A percentile compares a stretch with the other conserved stretches of the same genome.
phyloP scores from a whole-genome alignment of 768 basidiomycete species.

The Tricholoma sp. region DNA sequence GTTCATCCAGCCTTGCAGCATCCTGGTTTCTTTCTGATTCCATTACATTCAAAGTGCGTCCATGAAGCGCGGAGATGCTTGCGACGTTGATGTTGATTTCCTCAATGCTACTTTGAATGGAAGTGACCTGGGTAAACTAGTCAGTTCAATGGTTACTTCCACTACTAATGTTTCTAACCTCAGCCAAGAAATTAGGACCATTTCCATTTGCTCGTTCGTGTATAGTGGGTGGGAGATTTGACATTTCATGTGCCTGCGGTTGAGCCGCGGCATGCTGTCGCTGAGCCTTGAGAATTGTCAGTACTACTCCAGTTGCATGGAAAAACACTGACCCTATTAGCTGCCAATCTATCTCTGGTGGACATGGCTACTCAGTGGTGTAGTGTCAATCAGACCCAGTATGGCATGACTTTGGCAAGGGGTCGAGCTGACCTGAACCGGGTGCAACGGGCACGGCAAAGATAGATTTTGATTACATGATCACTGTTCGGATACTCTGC shows the following conservation, averaged over 20 bases:
- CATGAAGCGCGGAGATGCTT: constrained; percentile 32
- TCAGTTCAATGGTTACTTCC: neutral
- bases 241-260: constrained; percentile 24
- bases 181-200: constrained; percentile 27
- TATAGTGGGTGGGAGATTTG: constrained; percentile 15
- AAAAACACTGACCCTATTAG: constrained; percentile 25
- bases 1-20: constrained; percentile 43
- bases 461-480: constrained; percentile 2
- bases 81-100: constrained; percentile 33
- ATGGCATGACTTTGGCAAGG: neutral
- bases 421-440: neutral
- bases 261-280: constrained; percentile 18
- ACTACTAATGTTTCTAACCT: constrained; percentile 20
- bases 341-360: constrained; percentile 33
- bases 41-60: constrained; percentile 32
- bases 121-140: constrained; percentile 25
- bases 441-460: neutral
- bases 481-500: neutral
- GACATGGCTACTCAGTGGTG: constrained; percentile 20
- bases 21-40: constrained; percentile 24
- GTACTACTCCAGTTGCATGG: neutral
- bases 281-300: constrained; percentile 22
- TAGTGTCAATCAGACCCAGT: neutral
- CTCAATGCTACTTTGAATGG: constrained; percentile 37
- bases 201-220: constrained; percentile 12